Percentiles rank a stretch among this genome's conserved stretches.
These are phyloP conservation scores for Emericellopsis atlantica DNA, from an alignment of 2,329 filamentous ascomycete species.

Conservation along the genomic window DNA sequence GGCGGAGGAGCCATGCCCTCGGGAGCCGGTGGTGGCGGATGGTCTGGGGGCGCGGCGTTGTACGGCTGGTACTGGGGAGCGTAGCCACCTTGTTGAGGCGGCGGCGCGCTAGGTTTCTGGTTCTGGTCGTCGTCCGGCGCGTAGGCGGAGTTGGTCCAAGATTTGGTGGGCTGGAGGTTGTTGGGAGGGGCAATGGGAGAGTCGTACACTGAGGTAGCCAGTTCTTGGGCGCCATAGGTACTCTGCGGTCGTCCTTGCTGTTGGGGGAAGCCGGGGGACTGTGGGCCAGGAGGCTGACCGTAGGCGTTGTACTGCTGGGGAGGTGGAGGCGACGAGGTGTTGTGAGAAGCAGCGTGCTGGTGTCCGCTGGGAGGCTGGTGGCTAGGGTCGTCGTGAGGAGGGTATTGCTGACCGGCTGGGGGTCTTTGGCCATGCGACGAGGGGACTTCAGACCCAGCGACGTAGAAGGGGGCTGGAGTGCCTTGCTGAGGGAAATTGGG, in stretches of 20 bases:
- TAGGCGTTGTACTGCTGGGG: conserved; percentile 31
- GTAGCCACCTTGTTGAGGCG: neutral
- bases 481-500: conserved; percentile 40
- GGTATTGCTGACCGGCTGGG: conserved; percentile 31
- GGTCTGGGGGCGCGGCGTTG: conserved; percentile 13
- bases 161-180: conserved; percentile 27
- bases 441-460: conserved; percentile 44
- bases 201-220: conserved; percentile 67
- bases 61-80: conserved; percentile 29
- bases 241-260: conserved; percentile 44
- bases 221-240: conserved; percentile 63
- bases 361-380: conserved; percentile 32
- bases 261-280: conserved; percentile 7
- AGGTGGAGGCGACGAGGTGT: conserved; percentile 30
- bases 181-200: conserved; percentile 48
- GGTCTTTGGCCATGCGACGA: conserved; percentile 17
- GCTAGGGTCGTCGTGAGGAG: conserved; percentile 38
- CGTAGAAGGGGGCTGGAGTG: conserved; percentile 50
- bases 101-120: conserved; percentile 13
- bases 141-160: conserved; percentile 33
- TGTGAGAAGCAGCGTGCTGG: conserved; percentile 36
- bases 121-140: conserved; percentile 30
- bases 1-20: conserved; percentile 25
- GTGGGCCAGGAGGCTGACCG: conserved; percentile 17
- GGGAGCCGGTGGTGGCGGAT: conserved; percentile 26